Base-by-base conservation (phyloP, 345 rosid genomes). In the Citrus australasica region DNA sequence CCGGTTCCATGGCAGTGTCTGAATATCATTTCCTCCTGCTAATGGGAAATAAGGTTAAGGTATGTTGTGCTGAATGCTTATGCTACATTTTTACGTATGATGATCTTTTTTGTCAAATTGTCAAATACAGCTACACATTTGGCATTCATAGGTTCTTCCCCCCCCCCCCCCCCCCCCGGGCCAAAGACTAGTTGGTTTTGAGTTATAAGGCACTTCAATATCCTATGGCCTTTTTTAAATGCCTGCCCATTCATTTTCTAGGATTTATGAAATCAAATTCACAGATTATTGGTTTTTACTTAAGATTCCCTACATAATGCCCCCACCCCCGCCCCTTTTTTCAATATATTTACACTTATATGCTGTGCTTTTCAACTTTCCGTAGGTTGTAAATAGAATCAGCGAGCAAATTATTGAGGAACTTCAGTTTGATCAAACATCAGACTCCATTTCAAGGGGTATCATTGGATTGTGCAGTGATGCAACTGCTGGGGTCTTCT, bases 331-430 rank as follows among this genome's bases (percentile, higher is more conserved):
- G 24, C 35, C 38, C 56, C 59, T 60, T 71, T 73, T 75, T 48
- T 63, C 61, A 9, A 32, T 19, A 17, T 35, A 35, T 67, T 76
- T 80, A 55, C 48, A 42, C 56, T 78, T 76, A 28, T 55, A 64
- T 81, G 30, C 35, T 73, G 42, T 70, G 59, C 83, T 85, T 55
- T 71, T 80, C 73, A 62, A 76, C 74, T 76, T 67, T 37, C 77
- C 65, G 76, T 81, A 94, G 98, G 99, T 96, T 85, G 98, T 96
- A 63, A 96, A 96, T 87, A 89, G 99, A 85, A 94, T 90, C 69
- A 92, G 97, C 78, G 99, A 96, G 85, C 98, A 94, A 81, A 96
- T 96, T 78, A 83, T 92, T n/a, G 98, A 96, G 87, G 98, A 94
- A 84, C 98, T 94, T 83, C 95, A 92, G 67, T 96, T 96, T 91